Base-by-base conservation (phyloP, 441 rosid genomes). In the Eutrema salsugineum region DNA sequence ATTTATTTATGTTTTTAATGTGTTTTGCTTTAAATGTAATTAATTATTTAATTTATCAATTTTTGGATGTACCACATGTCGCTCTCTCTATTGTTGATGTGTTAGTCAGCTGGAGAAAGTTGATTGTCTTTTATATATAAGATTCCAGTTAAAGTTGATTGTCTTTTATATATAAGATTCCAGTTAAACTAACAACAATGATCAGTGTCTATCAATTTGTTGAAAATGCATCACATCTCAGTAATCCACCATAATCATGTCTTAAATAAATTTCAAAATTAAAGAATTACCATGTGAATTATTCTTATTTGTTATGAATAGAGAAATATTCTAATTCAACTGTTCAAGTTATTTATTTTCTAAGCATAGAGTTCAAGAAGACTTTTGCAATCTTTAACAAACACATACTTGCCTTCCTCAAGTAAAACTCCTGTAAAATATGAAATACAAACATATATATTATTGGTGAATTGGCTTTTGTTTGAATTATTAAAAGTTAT, bases 341-440 rank as follows among this genome's bases (percentile, higher is more conserved):
- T 60, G 38, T 68, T 53, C 14, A 54, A 53, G 15, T 22, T 68
- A 53, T 16, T 30, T 33, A 46, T 40, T 33, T 74, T 35, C 54
- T 16, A 42, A 40, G 47, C 47, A 49, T 48, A 58, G 12, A 20
- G 68, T 49, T 60, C 63, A 53, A 60, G 57, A 51, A 67, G 78
- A 67, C 73, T 68, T 59, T 61, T 61, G 50, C 69, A 61, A 32
- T 35, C 36, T 58, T 53, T 51, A 51, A 61, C 42, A 11, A 24
- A 43, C 32, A 12, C 58, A 27, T 51, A 74, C 69, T 75, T 68
- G 70, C 70, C 78, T 75, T 75, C 74, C 59, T 61, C 68, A 35
- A 61, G 43, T 36, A 19, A 55, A 75, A 75, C 74, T 75, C 78
- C 62, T 36, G 48, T 42, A 68, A 68, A 15, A 36, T 53, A 68